phyloP scores from a whole-genome alignment of 2,329 filamentous ascomycete species.

The Phaeophleospora eucalypticola region DNA sequence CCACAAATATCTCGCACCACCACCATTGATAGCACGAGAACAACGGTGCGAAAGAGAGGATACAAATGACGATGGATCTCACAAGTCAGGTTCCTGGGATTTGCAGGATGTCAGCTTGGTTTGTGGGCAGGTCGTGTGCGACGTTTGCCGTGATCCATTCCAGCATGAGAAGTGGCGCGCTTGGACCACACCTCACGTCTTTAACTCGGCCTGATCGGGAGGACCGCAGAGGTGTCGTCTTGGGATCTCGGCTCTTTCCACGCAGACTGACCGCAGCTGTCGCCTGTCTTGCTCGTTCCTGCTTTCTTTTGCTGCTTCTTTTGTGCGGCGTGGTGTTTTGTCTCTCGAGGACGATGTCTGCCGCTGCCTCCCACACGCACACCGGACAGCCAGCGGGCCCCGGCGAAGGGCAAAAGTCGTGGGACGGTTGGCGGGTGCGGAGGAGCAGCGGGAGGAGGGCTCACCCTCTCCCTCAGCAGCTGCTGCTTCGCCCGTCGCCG shows the following conservation, averaged over 20 bases:
- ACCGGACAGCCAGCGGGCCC: too few relatives aligned
- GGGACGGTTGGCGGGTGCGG: too few relatives aligned
- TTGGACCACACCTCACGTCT: neutral
- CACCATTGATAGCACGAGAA: too few relatives aligned
- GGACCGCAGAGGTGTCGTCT: neutral
- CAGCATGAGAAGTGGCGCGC: neutral
- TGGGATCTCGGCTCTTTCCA: constrained; percentile 3
- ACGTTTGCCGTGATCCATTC: neutral
- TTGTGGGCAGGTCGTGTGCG: neutral
- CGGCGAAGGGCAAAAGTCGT: neutral
- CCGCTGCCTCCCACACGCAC: neutral
- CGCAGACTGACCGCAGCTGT: neutral
- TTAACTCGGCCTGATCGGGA: neutral
- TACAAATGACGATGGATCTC: too few relatives aligned
- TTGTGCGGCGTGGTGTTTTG: neutral
- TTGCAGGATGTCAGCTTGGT: too few relatives aligned
- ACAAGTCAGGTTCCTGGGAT: too few relatives aligned
- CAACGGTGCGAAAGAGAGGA: too few relatives aligned
- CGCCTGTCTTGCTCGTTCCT: neutral
- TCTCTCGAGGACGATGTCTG: too few relatives aligned
- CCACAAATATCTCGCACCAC: too few relatives aligned
- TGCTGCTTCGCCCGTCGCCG: too few relatives aligned
- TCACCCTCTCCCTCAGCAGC: too few relatives aligned
- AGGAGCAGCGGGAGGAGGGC: too few relatives aligned
- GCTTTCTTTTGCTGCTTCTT: neutral